phyloP scores from a whole-genome alignment of 768 basidiomycete species.

The Naematelia encephala region DNA sequence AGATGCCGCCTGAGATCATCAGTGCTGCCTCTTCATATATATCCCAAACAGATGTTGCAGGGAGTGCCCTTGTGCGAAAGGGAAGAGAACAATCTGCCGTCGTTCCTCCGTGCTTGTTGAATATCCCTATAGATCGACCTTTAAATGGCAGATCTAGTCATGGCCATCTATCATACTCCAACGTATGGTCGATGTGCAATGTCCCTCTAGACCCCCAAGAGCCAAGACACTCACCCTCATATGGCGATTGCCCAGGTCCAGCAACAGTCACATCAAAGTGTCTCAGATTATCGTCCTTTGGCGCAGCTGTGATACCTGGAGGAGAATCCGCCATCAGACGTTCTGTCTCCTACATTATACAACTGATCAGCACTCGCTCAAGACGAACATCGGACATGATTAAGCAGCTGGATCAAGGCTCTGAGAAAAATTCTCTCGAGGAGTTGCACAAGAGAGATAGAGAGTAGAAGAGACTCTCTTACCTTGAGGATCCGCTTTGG shows the following conservation, averaged over 20 bases:
- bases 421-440: too few species aligned
- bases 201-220: too few species aligned
- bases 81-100: too few species aligned
- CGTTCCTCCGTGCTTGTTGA: too few species aligned
- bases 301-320: conserved; percentile 90
- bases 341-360: conserved; percentile 88
- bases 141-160: too few species aligned
- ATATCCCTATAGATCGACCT: too few species aligned
- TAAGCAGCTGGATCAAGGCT: conserved; percentile 2
- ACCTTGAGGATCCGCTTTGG: conserved; percentile 52
- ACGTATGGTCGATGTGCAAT: too few species aligned
- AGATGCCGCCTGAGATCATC: conserved; percentile 69
- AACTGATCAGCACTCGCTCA: neutral
- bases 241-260: conserved; percentile 91
- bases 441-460: neutral
- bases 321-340: conserved; percentile 93
- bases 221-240: conserved; percentile 66
- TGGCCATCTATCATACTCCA: too few species aligned
- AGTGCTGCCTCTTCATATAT: too few species aligned
- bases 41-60: too few species aligned
- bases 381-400: conserved; percentile 1
- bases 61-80: too few species aligned
- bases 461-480: conserved; percentile 9
- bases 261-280: conserved; percentile 98
- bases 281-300: conserved; percentile 94